phyloP scores from a whole-genome alignment of 345 rosid species.

The Lenwebbia sp. region DNA sequence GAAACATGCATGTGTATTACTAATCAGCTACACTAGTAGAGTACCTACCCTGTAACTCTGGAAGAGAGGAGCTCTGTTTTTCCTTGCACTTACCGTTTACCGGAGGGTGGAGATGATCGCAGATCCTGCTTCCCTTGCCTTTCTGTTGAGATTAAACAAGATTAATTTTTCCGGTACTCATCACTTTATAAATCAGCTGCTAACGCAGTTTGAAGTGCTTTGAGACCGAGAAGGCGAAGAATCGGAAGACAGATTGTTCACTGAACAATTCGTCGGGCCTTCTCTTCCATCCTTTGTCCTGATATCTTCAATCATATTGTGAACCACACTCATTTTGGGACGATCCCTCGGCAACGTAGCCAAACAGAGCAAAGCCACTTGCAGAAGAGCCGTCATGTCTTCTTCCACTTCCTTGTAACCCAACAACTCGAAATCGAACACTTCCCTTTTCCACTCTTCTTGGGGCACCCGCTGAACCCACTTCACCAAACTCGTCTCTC shows the following conservation, averaged over 20 bases:
- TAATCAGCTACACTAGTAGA: background rate
- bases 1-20: background rate
- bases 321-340: constrained; percentile 29
- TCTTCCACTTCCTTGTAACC: constrained; percentile 20
- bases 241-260: constrained; percentile 19
- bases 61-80: background rate
- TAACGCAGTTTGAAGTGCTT: background rate
- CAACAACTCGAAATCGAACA: constrained; percentile 30
- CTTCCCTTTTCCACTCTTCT: constrained; percentile 20
- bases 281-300: constrained; percentile 8
- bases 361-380: constrained; percentile 31
- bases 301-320: constrained; percentile 24
- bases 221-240: constrained; percentile 27
- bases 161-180: background rate
- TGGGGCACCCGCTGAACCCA: constrained; percentile 21
- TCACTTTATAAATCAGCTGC: background rate
- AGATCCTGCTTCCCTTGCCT: background rate
- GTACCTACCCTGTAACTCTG: background rate
- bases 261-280: constrained; percentile 2
- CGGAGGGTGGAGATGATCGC: background rate
- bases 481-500: constrained; percentile 20
- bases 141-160: background rate
- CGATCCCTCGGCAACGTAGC: constrained; percentile 25
- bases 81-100: background rate
- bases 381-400: constrained; percentile 27